Evolutionary conservation across 129 eudicot genomes (phyloP), one percentile per base, ranked within the genome.

Genomic region (Ambrosia artemisiifolia): DNA sequence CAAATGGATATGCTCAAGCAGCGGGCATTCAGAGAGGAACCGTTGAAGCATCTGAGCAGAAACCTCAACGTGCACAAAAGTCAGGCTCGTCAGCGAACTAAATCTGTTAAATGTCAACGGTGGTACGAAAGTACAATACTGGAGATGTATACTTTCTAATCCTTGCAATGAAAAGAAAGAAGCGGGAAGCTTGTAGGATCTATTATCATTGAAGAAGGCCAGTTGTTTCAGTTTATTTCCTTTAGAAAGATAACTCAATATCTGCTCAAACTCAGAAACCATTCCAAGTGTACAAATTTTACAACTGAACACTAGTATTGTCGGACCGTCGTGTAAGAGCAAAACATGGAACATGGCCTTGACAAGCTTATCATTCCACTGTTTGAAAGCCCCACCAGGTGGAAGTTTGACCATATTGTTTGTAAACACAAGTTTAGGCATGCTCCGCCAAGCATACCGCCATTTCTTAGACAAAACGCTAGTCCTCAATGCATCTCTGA

Each of bases 21-120:
- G 28, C 5, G 74, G 78, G 55, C 78, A 72, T 11, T 53, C 65
- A 43, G 78, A 72, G 28, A 72, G 69, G 30, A 78, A 55, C 13
- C 7, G 13, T 4, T 19, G 28, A 19, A 72, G 32, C 30, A 42
- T 28, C 20, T 72, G 18, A 9, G 17, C 19, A 65, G 28, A n/a
- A 47, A 79, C 24, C 51, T 11, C 11, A 36, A 72, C 83, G 0
- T 72, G 7, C 35, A 0, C 0, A 33, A 79, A 48, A 3, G 9
- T 1, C 74, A 72, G 4, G 8, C 16, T 16, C 10, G 1, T 65
- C 67, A 79, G 66, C 63, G 14, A 11, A 55, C 65, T 38, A 65
- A 79, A 79, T 55, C 74, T 74, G 7, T 42, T 12, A 43, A 66
- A 66, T 14, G 36, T 32, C 34, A 50, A 51, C 16, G 80, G 72